Conservation (phyloP, 2,329 filamentous ascomycete genomes). For the Colletotrichum chlorophyti region DNA sequence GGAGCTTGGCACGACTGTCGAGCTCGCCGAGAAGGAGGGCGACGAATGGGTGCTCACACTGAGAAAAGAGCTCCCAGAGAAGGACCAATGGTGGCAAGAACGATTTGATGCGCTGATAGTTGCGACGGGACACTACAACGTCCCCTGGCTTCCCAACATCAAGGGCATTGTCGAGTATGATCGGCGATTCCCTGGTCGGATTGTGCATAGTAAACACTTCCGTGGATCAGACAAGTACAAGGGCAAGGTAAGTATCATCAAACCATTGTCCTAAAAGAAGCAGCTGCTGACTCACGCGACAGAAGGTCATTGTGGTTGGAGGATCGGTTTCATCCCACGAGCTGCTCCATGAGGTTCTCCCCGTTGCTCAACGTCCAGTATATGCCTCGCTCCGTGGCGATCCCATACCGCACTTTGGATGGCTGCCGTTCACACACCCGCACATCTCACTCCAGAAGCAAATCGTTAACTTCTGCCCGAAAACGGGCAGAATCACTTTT, state of each 20-base stretch:
- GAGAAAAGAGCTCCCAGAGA: slow-evolving; percentile 44
- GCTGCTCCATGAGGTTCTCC: slow-evolving; percentile 58
- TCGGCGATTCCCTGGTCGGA: slow-evolving; percentile 41
- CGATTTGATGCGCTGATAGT: slow-evolving; percentile 48
- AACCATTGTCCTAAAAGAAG: background rate
- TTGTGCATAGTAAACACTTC: slow-evolving; percentile 49
- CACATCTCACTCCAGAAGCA: slow-evolving; percentile 50
- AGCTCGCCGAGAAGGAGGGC: slow-evolving; percentile 54
- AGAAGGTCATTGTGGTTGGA: slow-evolving; percentile 63
- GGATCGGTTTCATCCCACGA: slow-evolving; percentile 65
- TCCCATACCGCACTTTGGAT: slow-evolving; percentile 58
- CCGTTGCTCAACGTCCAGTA: slow-evolving; percentile 52
- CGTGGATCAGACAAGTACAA: slow-evolving; percentile 36
- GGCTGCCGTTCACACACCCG: slow-evolving; percentile 63
- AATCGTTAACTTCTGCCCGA: slow-evolving; percentile 47
- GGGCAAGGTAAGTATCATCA: slow-evolving; percentile 26
- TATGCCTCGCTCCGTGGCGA: slow-evolving; percentile 54
- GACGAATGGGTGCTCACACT: slow-evolving; percentile 57
- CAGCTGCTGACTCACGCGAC: background rate
- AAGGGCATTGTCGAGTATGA: slow-evolving; percentile 47
- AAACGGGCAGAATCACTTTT: slow-evolving; percentile 52
- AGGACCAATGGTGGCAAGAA: slow-evolving; percentile 49
- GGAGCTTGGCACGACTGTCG: slow-evolving; percentile 62
- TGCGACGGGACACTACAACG: slow-evolving; percentile 47
- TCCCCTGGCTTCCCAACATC: slow-evolving; percentile 49